phyloP scores from a whole-genome alignment of 495 filamentous ascomycete species.

The Corynascus novoguineensis region DNA sequence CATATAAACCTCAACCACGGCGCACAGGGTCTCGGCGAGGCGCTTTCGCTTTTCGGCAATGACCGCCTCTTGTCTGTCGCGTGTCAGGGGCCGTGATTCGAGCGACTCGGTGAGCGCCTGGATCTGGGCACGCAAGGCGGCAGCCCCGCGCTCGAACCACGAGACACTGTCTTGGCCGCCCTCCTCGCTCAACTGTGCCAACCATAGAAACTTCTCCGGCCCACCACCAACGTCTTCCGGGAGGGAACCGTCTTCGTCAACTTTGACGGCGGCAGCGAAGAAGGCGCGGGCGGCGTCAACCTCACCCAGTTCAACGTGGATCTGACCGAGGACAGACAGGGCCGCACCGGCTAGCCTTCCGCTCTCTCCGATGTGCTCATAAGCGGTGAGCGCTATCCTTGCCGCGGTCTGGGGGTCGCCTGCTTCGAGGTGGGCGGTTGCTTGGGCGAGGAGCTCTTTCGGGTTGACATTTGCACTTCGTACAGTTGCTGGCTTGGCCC shows the following conservation, averaged over 20 bases:
- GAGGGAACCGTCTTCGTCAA: slow-evolving; percentile 68
- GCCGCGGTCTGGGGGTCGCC: slow-evolving; percentile 65
- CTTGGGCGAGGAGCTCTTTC: slow-evolving; percentile 54
- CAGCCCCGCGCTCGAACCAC: slow-evolving; percentile 83
- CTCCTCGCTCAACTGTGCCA: slow-evolving; percentile 85
- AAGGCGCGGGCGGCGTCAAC: slow-evolving; percentile 60
- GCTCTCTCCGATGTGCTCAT: slow-evolving; percentile 40
- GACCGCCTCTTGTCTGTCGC: slow-evolving; percentile 40
- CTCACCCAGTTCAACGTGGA: slow-evolving; percentile 78
- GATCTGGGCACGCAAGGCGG: slow-evolving; percentile 61
- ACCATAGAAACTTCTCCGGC: slow-evolving; percentile 90
- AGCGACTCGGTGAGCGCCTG: slow-evolving; percentile 40
- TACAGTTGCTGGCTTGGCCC: slow-evolving; percentile 28
- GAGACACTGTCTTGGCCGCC: slow-evolving; percentile 76
- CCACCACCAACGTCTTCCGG: slow-evolving; percentile 63
- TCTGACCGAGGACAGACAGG: slow-evolving; percentile 75
- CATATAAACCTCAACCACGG: slow-evolving; percentile 94
- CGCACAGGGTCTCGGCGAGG: slow-evolving; percentile 80
- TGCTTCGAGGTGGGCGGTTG: slow-evolving; percentile 63
- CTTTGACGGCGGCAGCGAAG: slow-evolving; percentile 62
- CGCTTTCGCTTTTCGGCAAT: slow-evolving; percentile 68
- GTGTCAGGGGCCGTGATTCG: slow-evolving; percentile 27
- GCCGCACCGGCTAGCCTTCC: slow-evolving; percentile 51
- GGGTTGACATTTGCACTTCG: slow-evolving; percentile 28
- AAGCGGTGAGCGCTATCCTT: slow-evolving; percentile 56